phyloP scores from a whole-genome alignment of 129 eudicot species.

The Solidago caesia region DNA sequence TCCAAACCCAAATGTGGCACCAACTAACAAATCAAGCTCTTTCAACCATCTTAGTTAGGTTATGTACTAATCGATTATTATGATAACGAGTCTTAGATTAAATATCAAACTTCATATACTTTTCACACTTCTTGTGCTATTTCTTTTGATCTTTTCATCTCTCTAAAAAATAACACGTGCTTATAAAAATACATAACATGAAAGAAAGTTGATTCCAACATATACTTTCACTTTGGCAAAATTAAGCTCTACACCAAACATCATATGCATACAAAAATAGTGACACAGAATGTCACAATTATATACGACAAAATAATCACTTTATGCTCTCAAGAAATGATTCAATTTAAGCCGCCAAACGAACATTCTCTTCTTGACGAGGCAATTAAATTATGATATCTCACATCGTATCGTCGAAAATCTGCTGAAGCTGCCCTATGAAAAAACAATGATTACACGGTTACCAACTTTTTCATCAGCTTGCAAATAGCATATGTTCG shows the following conservation, averaged over 20 bases:
- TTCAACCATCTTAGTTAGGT: background rate
- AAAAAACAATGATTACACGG: background rate
- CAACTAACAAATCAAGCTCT: too few relatives aligned
- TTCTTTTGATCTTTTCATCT: background rate
- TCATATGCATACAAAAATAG: constrained; percentile 17
- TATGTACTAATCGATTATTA: background rate
- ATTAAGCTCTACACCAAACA: constrained; percentile 27
- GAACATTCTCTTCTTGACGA: constrained; percentile 26
- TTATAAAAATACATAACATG: background rate
- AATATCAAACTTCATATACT: background rate
- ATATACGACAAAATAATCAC: constrained; percentile 18
- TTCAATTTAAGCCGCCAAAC: constrained; percentile 33
- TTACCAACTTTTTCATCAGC: background rate
- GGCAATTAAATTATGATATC: constrained; percentile 4
- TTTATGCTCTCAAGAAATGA: constrained; percentile 24
- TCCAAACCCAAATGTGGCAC: too few relatives aligned
- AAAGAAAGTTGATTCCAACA: constrained; percentile 17
- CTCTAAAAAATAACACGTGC: background rate
- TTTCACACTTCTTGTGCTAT: background rate
- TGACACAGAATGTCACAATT: constrained; percentile 17
- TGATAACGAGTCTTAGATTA: background rate
- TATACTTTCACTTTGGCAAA: constrained; percentile 16
- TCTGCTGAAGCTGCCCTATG: constrained; percentile 11
- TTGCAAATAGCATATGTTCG: constrained; percentile 1
- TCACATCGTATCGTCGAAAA: background rate